Percentiles rank a stretch among this genome's conserved stretches.
Conservation (phyloP, 108 stramenopile genomes). For the Nitzschia sp. region DNA sequence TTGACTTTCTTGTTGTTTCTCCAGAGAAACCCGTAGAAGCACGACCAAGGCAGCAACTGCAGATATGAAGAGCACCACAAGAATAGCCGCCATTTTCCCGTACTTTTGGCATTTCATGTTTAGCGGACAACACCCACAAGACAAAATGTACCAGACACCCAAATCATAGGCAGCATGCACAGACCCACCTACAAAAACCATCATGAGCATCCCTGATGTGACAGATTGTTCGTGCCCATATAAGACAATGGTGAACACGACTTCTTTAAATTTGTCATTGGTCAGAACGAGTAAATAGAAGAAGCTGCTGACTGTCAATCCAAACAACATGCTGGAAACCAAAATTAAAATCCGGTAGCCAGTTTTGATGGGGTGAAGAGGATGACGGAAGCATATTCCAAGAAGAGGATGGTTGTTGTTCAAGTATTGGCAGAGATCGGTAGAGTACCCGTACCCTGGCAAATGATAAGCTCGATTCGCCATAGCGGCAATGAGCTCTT, state of each 20-base stretch:
- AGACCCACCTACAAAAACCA: background rate
- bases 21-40: constrained; percentile 25
- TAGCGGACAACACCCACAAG: constrained; percentile 35
- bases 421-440: constrained; percentile 61
- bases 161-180: constrained; percentile 13
- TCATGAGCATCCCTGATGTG: constrained; percentile 1
- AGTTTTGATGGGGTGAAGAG: constrained; percentile 52
- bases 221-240: background rate
- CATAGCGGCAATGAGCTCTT: constrained; percentile 9
- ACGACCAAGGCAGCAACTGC: constrained; percentile 45
- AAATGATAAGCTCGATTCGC: constrained; percentile 54
- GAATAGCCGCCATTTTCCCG: constrained; percentile 27
- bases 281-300: constrained; percentile 40
- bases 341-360: constrained; percentile 52
- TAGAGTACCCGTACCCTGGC: constrained; percentile 41
- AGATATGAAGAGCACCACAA: constrained; percentile 15
- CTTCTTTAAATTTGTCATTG: background rate
- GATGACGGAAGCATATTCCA: constrained; percentile 57
- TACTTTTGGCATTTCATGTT: constrained; percentile 20
- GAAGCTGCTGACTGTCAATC: constrained; percentile 55
- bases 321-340: constrained; percentile 58
- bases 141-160: constrained; percentile 56
- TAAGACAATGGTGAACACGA: background rate
- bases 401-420: constrained; percentile 67
- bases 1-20: constrained; percentile 1